A percentile compares a stretch with the other conserved stretches of the same genome.
These are phyloP conservation scores for Penicillium paxilli DNA, from an alignment of 495 filamentous ascomycete genomes.

Conservation along the genomic window DNA sequence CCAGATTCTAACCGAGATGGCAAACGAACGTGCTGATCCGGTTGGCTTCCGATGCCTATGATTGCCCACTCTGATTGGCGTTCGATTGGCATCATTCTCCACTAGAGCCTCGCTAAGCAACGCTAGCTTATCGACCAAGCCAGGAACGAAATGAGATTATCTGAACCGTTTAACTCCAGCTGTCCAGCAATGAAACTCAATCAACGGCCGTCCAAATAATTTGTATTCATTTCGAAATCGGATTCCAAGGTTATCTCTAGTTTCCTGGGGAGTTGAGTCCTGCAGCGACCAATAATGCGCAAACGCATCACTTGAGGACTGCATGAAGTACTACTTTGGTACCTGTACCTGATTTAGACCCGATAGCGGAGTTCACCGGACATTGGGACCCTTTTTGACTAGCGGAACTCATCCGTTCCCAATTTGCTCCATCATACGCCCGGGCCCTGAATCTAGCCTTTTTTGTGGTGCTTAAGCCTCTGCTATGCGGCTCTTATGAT, in stretches of 20 bases:
- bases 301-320: too few relatives aligned
- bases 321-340: too few relatives aligned
- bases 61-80: not conserved
- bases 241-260: not conserved
- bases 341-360: too few relatives aligned
- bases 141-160: not conserved
- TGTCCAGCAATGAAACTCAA: not conserved
- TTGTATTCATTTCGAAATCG: too few relatives aligned
- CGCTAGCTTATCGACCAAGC: not conserved
- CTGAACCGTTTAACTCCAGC: not conserved
- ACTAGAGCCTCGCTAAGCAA: not conserved
- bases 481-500: constrained; percentile 23
- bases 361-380: not conserved
- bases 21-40: constrained; percentile 1
- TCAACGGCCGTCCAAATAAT: too few relatives aligned
- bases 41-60: not conserved
- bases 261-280: not conserved
- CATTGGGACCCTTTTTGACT: not conserved
- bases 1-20: not conserved
- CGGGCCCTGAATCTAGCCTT: constrained; percentile 3
- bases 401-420: not conserved
- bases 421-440: constrained; percentile 1
- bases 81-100: not conserved
- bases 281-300: too few relatives aligned
- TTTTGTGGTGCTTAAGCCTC: constrained; percentile 9